Evolutionary conservation across 2,329 filamentous ascomycete genomes (phyloP).

Genomic region (Phyllosticta citrichinensis): DNA sequence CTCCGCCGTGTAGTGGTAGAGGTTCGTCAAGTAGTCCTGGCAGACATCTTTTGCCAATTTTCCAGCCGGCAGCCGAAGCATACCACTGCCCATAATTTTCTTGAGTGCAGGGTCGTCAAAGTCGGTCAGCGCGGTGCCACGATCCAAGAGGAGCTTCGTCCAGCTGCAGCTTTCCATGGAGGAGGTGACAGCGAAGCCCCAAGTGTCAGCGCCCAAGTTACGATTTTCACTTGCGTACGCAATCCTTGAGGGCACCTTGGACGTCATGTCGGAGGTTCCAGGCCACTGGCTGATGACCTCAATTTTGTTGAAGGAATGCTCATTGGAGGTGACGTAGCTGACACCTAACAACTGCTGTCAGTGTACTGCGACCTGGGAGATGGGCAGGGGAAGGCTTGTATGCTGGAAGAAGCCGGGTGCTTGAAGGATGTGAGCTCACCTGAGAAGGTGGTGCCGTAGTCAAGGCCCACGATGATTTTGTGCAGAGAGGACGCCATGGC

Average conservation of each 20-base stretch:
- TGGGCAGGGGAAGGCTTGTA: neutral
- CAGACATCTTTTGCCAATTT: constrained; percentile 10
- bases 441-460: constrained; percentile 12
- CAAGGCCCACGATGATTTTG: constrained; percentile 10
- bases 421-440: neutral
- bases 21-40: constrained; percentile 7
- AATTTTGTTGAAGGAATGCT: constrained; percentile 1
- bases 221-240: constrained; percentile 9
- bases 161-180: constrained; percentile 12
- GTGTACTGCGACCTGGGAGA: too few relatives aligned
- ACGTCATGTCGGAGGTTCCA: neutral
- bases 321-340: constrained; percentile 6
- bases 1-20: neutral
- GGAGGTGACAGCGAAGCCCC: constrained; percentile 10
- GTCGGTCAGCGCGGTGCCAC: neutral
- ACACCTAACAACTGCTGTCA: neutral
- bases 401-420: neutral
- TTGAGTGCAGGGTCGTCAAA: constrained; percentile 13
- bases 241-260: constrained; percentile 9
- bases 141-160: constrained; percentile 14
- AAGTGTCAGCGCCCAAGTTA: neutral
- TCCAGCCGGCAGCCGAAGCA: constrained; percentile 8
- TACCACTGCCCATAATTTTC: constrained; percentile 5
- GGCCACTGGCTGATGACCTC: constrained; percentile 6
- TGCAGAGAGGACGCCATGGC: neutral